Evolutionary conservation across 331 rosid genomes (phyloP).

Genomic region (Arachis monticola): DNA sequence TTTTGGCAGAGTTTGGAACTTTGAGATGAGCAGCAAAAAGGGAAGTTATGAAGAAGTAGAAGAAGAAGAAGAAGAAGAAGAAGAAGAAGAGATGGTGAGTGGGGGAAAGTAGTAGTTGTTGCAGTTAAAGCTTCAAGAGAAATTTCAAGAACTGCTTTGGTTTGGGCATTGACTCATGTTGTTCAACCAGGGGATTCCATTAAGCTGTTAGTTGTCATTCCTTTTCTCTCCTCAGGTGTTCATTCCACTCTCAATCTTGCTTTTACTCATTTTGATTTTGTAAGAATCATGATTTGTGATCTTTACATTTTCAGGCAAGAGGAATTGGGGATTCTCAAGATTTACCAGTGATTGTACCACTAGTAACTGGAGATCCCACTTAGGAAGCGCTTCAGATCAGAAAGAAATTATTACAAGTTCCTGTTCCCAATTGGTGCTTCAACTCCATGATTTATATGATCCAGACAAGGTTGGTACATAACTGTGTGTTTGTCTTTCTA

Average conservation of each 20-base stretch:
- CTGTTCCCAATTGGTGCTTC: slow-evolving; percentile 85
- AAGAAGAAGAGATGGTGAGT: slow-evolving; percentile 42
- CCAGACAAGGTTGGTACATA: slow-evolving; percentile 68
- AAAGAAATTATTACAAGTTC: slow-evolving; percentile 77
- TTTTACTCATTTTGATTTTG: slow-evolving; percentile 19
- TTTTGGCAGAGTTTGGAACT: slow-evolving; percentile 41
- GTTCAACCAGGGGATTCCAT: slow-evolving; percentile 96
- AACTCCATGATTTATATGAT: slow-evolving; percentile 82
- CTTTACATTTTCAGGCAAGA: slow-evolving; percentile 60
- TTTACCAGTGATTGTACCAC: slow-evolving; percentile 71
- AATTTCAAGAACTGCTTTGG: slow-evolving; percentile 73
- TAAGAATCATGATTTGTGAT: slow-evolving; percentile 29
- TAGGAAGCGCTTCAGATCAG: slow-evolving; percentile 71
- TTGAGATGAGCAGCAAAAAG: slow-evolving; percentile 61
- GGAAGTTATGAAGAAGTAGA: slow-evolving; percentile 31
- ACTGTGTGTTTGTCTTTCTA: slow-evolving; percentile 21
- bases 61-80: slow-evolving; percentile 41
- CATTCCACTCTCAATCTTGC: slow-evolving; percentile 9
- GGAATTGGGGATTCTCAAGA: slow-evolving; percentile 73
- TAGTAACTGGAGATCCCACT: slow-evolving; percentile 56
- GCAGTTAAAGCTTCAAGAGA: slow-evolving; percentile 86
- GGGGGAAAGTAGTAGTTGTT: slow-evolving; percentile 76
- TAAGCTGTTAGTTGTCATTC: slow-evolving; percentile 80
- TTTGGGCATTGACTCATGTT: slow-evolving; percentile 98
- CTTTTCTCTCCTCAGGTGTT: slow-evolving; percentile 69